Conservation (phyloP, 345 rosid genomes). For the Tarenaya hassleriana region DNA sequence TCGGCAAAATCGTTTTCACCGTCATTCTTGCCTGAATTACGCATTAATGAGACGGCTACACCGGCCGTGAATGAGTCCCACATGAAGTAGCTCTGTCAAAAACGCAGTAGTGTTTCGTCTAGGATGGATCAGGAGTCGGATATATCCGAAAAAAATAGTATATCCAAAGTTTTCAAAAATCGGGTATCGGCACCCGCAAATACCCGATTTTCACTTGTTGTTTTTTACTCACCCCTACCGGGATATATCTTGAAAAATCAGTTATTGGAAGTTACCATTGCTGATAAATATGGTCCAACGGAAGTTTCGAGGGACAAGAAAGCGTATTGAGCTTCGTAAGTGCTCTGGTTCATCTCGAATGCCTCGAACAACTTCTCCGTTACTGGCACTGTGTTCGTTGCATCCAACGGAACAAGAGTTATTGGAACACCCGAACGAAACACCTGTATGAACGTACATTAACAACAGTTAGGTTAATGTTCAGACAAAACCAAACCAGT, state of each 20-base stretch:
- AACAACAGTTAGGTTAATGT: no score
- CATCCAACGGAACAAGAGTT: conserved; percentile 82
- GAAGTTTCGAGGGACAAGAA: conserved; percentile 68
- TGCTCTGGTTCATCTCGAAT: conserved; percentile 51
- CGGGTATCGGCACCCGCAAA: no score
- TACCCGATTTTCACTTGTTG: no score
- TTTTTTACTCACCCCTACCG: no score
- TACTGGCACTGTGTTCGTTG: conserved; percentile 77
- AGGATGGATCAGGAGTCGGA: no score
- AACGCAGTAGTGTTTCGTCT: no score
- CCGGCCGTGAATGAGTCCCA: conserved; percentile 91
- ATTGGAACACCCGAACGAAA: conserved; percentile 81
- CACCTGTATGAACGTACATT: no score
- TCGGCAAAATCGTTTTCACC: conserved; percentile 74
- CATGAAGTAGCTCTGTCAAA: conserved; percentile 72
- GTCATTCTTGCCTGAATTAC: conserved; percentile 25
- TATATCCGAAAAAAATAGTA: no score
- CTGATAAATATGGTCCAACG: neutral
- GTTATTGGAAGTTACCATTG: neutral
- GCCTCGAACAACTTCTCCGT: conserved; percentile 46
- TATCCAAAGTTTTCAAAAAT: no score
- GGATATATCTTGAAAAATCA: conserved; percentile 3
- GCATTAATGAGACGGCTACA: conserved; percentile 74
- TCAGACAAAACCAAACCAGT: no score
- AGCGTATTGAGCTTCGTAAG: conserved; percentile 77